Evolutionary conservation across 2,329 filamentous ascomycete genomes (phyloP).

Genomic region (Westerdykella aurantiaca): DNA sequence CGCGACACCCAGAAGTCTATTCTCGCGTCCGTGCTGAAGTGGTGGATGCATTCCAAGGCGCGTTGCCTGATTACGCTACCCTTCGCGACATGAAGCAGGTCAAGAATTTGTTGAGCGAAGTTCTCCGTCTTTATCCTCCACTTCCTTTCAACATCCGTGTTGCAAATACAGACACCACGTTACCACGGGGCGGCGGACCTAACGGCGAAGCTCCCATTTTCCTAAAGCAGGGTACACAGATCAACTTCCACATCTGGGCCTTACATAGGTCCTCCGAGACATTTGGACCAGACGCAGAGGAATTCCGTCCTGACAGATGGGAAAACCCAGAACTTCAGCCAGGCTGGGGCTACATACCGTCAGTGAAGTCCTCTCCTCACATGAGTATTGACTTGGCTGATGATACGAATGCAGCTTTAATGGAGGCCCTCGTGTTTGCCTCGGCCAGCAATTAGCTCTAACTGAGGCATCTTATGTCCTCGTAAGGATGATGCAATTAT

Average conservation of each 20-base stretch:
- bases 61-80: neutral
- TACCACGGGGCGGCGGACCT: slow-evolving; percentile 24
- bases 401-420: too few relatives aligned
- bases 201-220: too few relatives aligned
- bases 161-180: slow-evolving; percentile 16
- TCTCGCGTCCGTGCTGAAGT: slow-evolving; percentile 33
- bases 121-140: slow-evolving; percentile 33
- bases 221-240: too few relatives aligned
- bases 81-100: too few relatives aligned
- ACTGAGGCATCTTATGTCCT: too few relatives aligned
- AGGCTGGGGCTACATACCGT: too few relatives aligned
- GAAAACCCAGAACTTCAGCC: slow-evolving; percentile 7
- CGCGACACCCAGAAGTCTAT: slow-evolving; percentile 31
- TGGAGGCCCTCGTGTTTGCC: too few relatives aligned
- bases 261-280: slow-evolving; percentile 5
- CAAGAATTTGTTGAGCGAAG: slow-evolving; percentile 15
- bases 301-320: slow-evolving; percentile 21
- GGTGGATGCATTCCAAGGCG: neutral
- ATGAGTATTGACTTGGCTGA: too few relatives aligned
- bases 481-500: too few relatives aligned
- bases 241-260: too few relatives aligned
- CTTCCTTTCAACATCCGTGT: slow-evolving; percentile 23
- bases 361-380: too few relatives aligned
- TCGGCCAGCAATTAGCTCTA: too few relatives aligned
- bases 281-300: slow-evolving; percentile 17